A percentile compares a stretch with the other conserved stretches of the same genome.
These are phyloP conservation scores for Trichophyton rubrum DNA, from an alignment of 2,329 filamentous ascomycete genomes.

Conservation along the genomic window DNA sequence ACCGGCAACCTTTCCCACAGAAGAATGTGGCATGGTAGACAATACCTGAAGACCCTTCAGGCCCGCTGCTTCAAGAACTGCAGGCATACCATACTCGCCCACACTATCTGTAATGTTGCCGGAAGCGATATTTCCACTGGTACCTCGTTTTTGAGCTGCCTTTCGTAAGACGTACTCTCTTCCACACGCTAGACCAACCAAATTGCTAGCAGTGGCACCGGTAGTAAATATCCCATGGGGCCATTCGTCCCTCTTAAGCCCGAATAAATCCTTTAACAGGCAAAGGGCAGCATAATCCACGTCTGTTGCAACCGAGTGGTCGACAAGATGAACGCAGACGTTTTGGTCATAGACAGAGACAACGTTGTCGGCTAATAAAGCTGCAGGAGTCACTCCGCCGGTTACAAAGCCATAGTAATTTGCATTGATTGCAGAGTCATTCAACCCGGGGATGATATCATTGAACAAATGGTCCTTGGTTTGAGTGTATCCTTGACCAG, in stretches of 20 bases:
- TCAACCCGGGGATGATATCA: conserved; percentile 45
- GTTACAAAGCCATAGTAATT: conserved; percentile 86
- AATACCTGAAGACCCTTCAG: conserved; percentile 61
- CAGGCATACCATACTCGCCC: conserved; percentile 56
- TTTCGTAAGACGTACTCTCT: conserved; percentile 45
- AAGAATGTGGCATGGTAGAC: conserved; percentile 73
- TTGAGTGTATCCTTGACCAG: conserved; percentile 22
- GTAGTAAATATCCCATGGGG: conserved; percentile 71
- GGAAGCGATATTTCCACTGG: neutral
- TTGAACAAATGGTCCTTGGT: conserved; percentile 29
- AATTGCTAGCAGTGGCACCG: conserved; percentile 54
- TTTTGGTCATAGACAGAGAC: conserved; percentile 74
- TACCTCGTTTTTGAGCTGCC: conserved; percentile 28
- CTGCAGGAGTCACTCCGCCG: conserved; percentile 66
- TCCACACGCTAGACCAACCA: conserved; percentile 55
- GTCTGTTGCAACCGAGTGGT: conserved; percentile 60
- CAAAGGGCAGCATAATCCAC: conserved; percentile 61
- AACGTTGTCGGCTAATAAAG: conserved; percentile 71
- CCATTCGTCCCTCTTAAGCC: conserved; percentile 46
- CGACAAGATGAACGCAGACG: conserved; percentile 66
- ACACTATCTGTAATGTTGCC: conserved; percentile 32
- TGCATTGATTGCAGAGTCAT: conserved; percentile 49
- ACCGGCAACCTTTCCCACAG: conserved; percentile 68
- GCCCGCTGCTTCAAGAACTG: conserved; percentile 51
- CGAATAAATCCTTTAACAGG: conserved; percentile 56